A percentile compares a stretch with the other conserved stretches of the same genome.
Conservation (phyloP, 1,284 basidiomycete genomes). For the Leccinum pallidistipes region DNA sequence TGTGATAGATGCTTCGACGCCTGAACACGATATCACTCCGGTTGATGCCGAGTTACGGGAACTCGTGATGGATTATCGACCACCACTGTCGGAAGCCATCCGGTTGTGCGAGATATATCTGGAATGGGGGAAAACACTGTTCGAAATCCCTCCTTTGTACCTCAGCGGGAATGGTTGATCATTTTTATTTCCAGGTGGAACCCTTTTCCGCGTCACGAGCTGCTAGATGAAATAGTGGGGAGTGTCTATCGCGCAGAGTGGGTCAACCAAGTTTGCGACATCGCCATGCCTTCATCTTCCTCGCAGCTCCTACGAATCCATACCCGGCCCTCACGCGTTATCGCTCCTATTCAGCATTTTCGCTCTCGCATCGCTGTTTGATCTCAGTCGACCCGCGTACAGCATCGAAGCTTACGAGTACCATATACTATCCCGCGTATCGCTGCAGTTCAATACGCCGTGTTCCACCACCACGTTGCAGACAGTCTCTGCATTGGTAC, state of each 20-base stretch:
- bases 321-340: constrained; percentile 44
- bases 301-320: constrained; percentile 35
- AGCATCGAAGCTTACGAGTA: constrained; percentile 56
- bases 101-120: constrained; percentile 56
- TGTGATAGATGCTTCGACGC: constrained; percentile 32
- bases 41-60: constrained; percentile 35
- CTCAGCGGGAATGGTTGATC: constrained; percentile 7
- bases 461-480: constrained; percentile 49
- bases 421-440: constrained; percentile 52
- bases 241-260: constrained; percentile 48
- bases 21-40: constrained; percentile 35
- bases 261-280: constrained; percentile 21
- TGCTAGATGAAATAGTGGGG: constrained; percentile 51
- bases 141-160: constrained; percentile 10
- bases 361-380: constrained; percentile 51
- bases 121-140: constrained; percentile 54
- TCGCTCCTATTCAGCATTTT: constrained; percentile 58
- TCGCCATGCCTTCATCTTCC: constrained; percentile 6
- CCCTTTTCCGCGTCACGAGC: constrained; percentile 40
- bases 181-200: constrained; percentile 33
- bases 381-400: constrained; percentile 43
- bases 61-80: constrained; percentile 46
- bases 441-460: constrained; percentile 48
- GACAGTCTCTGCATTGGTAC: constrained; percentile 53
- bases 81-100: constrained; percentile 53